phyloP scores from a whole-genome alignment of 441 rosid species.

The Adansonia gregorii region DNA sequence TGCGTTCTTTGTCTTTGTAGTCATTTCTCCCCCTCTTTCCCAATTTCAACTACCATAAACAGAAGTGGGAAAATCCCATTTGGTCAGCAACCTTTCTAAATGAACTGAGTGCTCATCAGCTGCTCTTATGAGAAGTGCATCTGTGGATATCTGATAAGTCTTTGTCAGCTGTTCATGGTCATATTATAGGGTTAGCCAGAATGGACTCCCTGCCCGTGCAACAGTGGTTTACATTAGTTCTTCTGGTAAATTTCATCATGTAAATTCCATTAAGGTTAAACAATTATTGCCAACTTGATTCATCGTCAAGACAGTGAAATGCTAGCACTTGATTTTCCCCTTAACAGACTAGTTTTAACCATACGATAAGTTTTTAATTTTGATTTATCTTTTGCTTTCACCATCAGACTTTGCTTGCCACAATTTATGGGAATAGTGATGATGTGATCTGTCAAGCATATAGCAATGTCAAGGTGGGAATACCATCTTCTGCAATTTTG shows the following conservation, averaged over 20 bases:
- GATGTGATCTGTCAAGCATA: constrained; percentile 68
- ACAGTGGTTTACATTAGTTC: neutral
- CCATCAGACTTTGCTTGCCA: constrained; percentile 72
- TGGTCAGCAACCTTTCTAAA: constrained; percentile 16
- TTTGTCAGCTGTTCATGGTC: constrained; percentile 16
- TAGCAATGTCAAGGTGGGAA: constrained; percentile 67
- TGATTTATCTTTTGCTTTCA: constrained; percentile 31
- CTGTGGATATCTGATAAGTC: constrained; percentile 4
- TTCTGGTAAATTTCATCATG: neutral
- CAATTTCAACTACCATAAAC: neutral
- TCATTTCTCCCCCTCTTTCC: neutral
- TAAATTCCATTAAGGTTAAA: constrained; percentile 13
- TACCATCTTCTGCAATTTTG: constrained; percentile 72
- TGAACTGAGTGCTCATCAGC: neutral
- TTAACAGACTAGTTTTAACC: neutral
- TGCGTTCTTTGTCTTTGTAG: neutral
- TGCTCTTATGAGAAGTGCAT: constrained; percentile 12
- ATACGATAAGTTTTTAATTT: constrained; percentile 10
- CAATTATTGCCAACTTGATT: constrained; percentile 14
- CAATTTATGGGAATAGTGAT: constrained; percentile 63
- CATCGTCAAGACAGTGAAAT: constrained; percentile 12
- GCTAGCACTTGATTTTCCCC: constrained; percentile 23
- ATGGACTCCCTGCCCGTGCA: neutral
- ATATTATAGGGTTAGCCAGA: constrained; percentile 17
- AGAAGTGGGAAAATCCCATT: constrained; percentile 22